Percentiles rank a stretch among this genome's conserved stretches.
Conservation (phyloP, 1,139 yeast genomes). For the Saccharomyces hybrid region DNA sequence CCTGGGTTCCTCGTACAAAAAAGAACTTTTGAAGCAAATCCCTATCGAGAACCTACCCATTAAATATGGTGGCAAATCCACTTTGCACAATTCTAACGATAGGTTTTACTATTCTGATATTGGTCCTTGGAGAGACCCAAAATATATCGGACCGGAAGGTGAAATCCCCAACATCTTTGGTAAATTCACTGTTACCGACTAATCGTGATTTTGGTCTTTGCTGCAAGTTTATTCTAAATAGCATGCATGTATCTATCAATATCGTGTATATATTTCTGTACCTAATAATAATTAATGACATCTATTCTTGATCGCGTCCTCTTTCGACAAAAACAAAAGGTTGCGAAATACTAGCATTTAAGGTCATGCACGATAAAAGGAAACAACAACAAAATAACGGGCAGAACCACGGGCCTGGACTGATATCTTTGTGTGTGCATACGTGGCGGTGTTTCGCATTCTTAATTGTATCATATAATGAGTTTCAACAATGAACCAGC, state of each 20-base stretch:
- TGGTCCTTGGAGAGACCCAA: conserved; percentile 92
- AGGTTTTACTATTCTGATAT: conserved; percentile 78
- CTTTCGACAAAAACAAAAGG: background rate
- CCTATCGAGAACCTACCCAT: conserved; percentile 84
- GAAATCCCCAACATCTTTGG: conserved; percentile 51
- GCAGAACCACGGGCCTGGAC: background rate
- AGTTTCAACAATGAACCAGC: background rate
- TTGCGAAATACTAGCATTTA: background rate
- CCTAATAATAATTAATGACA: background rate
- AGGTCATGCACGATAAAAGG: background rate
- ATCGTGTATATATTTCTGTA: background rate
- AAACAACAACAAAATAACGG: background rate
- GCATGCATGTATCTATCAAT: background rate
- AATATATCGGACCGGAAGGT: conserved; percentile 76
- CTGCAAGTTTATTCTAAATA: background rate
- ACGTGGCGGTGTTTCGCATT: background rate
- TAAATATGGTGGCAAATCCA: conserved; percentile 79
- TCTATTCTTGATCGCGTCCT: background rate
- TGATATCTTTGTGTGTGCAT: background rate
- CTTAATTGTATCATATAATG: background rate
- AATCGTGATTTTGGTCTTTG: background rate
- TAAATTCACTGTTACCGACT: background rate
- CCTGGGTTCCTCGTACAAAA: conserved; percentile 65
- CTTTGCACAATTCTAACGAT: conserved; percentile 53
- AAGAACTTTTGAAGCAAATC: conserved; percentile 32